Evolutionary conservation across 352 stramenopile genomes (phyloP).

Genomic region (Pythium brachiatum): DNA sequence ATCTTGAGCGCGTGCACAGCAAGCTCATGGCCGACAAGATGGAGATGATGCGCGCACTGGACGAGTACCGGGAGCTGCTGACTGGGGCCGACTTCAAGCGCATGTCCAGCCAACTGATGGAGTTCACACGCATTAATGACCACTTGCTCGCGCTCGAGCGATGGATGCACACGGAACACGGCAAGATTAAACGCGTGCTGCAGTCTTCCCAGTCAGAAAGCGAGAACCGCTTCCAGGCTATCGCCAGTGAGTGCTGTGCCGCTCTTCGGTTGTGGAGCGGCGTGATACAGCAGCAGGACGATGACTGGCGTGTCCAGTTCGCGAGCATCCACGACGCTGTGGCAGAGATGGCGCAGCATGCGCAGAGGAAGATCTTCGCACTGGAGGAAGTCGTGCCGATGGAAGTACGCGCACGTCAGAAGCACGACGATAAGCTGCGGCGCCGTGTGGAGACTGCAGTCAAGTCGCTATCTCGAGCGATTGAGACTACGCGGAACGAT

Average conservation of each 20-base stretch:
- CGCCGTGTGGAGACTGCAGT: constrained; percentile 40
- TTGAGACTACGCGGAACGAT: constrained; percentile 34
- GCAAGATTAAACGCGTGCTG: constrained; percentile 47
- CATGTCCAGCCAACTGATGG: constrained; percentile 43
- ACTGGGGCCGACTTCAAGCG: constrained; percentile 49
- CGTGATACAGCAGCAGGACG: constrained; percentile 35
- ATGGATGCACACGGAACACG: constrained; percentile 52
- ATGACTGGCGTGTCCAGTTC: constrained; percentile 29
- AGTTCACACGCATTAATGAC: constrained; percentile 56
- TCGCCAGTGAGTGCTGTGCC: constrained; percentile 34
- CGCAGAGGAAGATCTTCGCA: constrained; percentile 47
- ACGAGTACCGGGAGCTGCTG: constrained; percentile 50
- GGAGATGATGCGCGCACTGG: constrained; percentile 45
- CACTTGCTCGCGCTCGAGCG: constrained; percentile 56
- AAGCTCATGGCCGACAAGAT: constrained; percentile 50
- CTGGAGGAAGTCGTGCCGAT: constrained; percentile 64
- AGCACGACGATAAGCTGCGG: constrained; percentile 52
- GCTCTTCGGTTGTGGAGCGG: constrained; percentile 32
- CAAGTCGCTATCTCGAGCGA: constrained; percentile 31
- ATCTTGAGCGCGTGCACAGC: constrained; percentile 43
- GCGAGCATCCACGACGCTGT: constrained; percentile 33
- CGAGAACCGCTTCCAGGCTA: constrained; percentile 35
- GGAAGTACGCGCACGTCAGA: constrained; percentile 60
- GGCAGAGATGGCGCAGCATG: constrained; percentile 28
- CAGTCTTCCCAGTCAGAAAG: constrained; percentile 38